Evolutionary conservation across 192 early-diverging fungal genomes (phyloP).

Genomic region (Phlyctochytrium bullatum): DNA sequence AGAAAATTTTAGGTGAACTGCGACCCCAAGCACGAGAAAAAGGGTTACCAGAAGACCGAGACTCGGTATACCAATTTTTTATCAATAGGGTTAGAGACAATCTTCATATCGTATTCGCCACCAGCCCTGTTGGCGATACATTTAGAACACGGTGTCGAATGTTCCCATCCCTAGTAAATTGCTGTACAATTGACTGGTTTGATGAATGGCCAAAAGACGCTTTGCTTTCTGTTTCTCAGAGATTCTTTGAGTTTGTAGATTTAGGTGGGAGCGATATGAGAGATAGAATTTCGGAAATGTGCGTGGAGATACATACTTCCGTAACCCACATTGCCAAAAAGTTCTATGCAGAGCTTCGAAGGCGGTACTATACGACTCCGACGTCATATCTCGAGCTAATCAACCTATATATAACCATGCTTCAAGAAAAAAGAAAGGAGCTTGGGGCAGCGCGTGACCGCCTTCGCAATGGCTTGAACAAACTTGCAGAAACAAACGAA

Average conservation of each 20-base stretch:
- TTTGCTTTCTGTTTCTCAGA: constrained; percentile 50
- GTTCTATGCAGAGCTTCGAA: constrained; percentile 50
- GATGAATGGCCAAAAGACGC: constrained; percentile 62
- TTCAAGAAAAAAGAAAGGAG: constrained; percentile 58
- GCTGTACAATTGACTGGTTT: constrained; percentile 66
- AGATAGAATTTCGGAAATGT: constrained; percentile 56
- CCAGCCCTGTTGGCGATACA: constrained; percentile 57
- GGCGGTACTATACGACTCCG: constrained; percentile 61
- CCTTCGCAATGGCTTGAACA: constrained; percentile 51
- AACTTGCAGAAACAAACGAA: constrained; percentile 59
- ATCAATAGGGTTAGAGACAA: constrained; percentile 59
- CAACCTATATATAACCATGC: constrained; percentile 56
- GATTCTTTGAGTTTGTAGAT: constrained; percentile 59
- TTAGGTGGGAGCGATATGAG: constrained; percentile 51
- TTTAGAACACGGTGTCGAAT: constrained; percentile 57
- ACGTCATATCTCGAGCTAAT: constrained; percentile 61
- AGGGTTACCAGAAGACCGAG: constrained; percentile 54
- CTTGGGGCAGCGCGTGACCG: constrained; percentile 46
- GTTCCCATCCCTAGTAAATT: constrained; percentile 61
- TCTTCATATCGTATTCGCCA: constrained; percentile 59
- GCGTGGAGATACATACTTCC: constrained; percentile 57
- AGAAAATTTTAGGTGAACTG: constrained; percentile 57
- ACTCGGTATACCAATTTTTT: constrained; percentile 59
- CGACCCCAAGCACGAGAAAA: constrained; percentile 50
- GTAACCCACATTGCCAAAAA: constrained; percentile 47